Evolutionary conservation across 495 filamentous ascomycete species (phyloP).

Genomic region (Aspergillus cristatus): DNA sequence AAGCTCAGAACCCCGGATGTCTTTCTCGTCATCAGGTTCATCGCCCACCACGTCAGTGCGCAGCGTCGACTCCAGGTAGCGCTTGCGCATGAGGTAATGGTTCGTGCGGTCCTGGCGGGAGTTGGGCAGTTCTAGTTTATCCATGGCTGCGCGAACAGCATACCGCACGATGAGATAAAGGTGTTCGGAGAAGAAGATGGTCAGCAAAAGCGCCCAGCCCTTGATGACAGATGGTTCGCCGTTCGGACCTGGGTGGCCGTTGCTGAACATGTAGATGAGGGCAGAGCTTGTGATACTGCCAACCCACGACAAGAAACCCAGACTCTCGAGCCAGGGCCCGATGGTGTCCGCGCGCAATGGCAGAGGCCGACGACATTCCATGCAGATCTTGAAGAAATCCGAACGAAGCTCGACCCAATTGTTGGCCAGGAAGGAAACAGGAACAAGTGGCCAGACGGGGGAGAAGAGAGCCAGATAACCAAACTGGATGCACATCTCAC

Average conservation of each 20-base stretch:
- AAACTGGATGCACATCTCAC: slow-evolving; percentile 94
- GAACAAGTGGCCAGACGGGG: slow-evolving; percentile 83
- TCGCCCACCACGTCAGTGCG: slow-evolving; percentile 14
- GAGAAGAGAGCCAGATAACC: slow-evolving; percentile 93
- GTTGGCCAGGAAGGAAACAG: slow-evolving; percentile 83
- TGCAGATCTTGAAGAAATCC: slow-evolving; percentile 90
- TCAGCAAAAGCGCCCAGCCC: slow-evolving; percentile 73
- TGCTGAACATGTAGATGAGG: slow-evolving; percentile 79
- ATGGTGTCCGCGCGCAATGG: slow-evolving; percentile 87
- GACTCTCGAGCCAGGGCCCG: slow-evolving; percentile 83
- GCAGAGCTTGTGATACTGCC: slow-evolving; percentile 80
- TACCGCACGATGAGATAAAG: slow-evolving; percentile 67
- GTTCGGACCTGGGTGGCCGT: slow-evolving; percentile 48
- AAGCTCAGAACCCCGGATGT: slow-evolving; percentile 6
- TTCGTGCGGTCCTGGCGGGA: slow-evolving; percentile 72
- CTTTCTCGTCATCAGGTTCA: slow-evolving; percentile 8
- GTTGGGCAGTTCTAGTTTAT: slow-evolving; percentile 77
- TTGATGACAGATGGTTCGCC: slow-evolving; percentile 53
- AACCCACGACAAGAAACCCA: slow-evolving; percentile 85
- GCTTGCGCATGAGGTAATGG: slow-evolving; percentile 63
- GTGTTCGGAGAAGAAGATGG: slow-evolving; percentile 82
- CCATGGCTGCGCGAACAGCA: slow-evolving; percentile 57
- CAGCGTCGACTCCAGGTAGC: slow-evolving; percentile 48
- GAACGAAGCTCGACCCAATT: slow-evolving; percentile 94
- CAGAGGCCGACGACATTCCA: slow-evolving; percentile 78